Conservation (phyloP, 306 rosid species). For the Cicer chorassanicum region DNA sequence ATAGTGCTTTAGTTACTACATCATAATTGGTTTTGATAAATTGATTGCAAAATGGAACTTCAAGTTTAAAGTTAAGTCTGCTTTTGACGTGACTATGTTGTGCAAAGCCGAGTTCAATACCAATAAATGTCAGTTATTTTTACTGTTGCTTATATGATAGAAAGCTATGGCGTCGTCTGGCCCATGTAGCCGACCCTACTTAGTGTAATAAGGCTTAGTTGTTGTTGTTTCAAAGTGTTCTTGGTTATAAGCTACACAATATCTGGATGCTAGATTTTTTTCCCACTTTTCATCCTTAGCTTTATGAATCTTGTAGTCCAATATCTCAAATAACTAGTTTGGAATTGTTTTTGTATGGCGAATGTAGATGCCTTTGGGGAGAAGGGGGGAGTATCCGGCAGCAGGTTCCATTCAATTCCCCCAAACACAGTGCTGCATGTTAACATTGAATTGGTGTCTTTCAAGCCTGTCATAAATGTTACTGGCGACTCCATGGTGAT, state of each 20-base stretch:
- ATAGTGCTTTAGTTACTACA: conserved; percentile 20
- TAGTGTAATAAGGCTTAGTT: too few relatives aligned
- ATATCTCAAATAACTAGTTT: conserved; percentile 36
- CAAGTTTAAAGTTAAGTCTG: conserved; percentile 13
- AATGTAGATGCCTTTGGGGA: conserved; percentile 64
- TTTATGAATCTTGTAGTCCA: conserved; percentile 16
- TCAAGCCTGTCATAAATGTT: conserved; percentile 71
- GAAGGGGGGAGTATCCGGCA: conserved; percentile 53
- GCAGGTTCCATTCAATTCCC: conserved; percentile 53
- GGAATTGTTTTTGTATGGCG: conserved; percentile 35
- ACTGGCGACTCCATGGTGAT: conserved; percentile 70
- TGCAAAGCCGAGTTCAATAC: conserved; percentile 4
- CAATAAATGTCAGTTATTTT: background rate
- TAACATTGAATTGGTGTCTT: conserved; percentile 66
- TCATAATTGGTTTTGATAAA: conserved; percentile 5
- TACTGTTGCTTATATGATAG: background rate
- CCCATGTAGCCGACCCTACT: too few relatives aligned
- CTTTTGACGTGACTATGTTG: conserved; percentile 29
- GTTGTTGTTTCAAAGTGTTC: background rate
- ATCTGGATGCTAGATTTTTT: conserved; percentile 24
- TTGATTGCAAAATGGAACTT: background rate
- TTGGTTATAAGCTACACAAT: conserved; percentile 12
- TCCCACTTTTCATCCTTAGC: conserved; percentile 26
- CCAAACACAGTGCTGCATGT: conserved; percentile 58
- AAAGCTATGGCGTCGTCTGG: too few relatives aligned